Base-by-base conservation (phyloP, 73 alveolate species). In the Paramecium octaurelia region DNA sequence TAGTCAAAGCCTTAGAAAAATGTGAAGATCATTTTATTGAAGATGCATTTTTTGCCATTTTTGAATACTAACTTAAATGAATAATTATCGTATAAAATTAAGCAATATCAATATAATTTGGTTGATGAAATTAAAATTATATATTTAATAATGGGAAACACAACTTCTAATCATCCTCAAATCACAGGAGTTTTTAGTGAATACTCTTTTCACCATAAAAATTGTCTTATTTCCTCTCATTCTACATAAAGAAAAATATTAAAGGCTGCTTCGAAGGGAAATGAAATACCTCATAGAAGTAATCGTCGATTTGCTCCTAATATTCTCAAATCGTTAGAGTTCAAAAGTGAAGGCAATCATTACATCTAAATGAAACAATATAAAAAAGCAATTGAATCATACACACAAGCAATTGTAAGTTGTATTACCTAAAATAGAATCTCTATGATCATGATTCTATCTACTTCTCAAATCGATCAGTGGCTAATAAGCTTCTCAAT, bases 311-410 rank as follows among this genome's bases (percentile, higher is more conserved):
- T 27, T 34, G 42, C 42, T 14, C 84, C 84, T 18, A 64, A 64
- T 34, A 34, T 64, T 23, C 12, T 64, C 8, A 73, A 73, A 20
- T 73, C 87, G 10, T 38, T 73, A 40, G 59, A 34, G 9, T 40
- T 73, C 48, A 80, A 80, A 14, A 80, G 34, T 80, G 34, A 80
- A n/a, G 91, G 91, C 8, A 80, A 80, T 46, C 76, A 44, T 40
- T 42, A 42, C 27, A 80, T 80, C 12, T 54, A 31, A 31, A 21
- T 40, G 34, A 80, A 80, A 80, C 36, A 80, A 44, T 80, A 31
- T 80, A 24, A 18, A 40, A 44, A 80, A 80, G 91, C 91, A 21
- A 27, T 80, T 23, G 76, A 80, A 75, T 75, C 58, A 0, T 75
- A 75, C 59, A 35, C 88, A 14, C 12, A 75, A 38, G 88, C 88